These are phyloP conservation scores for Beta corolliflora DNA, from an alignment of 179 eudicot species.

Conservation along the genomic window DNA sequence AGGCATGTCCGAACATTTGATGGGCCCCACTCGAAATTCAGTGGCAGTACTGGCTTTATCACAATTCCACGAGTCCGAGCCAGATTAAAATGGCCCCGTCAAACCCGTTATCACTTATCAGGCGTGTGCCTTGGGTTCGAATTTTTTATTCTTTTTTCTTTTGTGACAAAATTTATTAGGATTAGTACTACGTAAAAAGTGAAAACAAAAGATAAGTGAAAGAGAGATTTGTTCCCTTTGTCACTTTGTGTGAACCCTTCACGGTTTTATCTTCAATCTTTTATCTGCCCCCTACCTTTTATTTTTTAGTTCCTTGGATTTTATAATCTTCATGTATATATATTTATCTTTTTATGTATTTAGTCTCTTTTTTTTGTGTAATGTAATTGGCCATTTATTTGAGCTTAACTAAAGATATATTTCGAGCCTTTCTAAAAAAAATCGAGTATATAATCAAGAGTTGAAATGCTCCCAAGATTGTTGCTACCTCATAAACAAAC, in stretches of 20 bases:
- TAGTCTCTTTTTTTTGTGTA: too few species aligned
- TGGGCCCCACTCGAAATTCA: not conserved
- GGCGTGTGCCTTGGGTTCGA: conserved; percentile 2
- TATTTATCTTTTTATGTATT: too few species aligned
- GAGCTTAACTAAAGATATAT: too few species aligned
- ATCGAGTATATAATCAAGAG: too few species aligned
- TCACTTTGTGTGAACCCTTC: conserved; percentile 16
- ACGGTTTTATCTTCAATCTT: conserved; percentile 16
- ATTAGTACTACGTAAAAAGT: too few species aligned
- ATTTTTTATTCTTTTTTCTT: not conserved
- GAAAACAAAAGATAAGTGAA: not conserved
- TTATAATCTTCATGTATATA: too few species aligned
- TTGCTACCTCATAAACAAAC: too few species aligned
- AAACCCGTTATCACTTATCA: conserved; percentile 14
- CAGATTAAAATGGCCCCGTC: conserved; percentile 18
- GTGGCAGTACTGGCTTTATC: not conserved
- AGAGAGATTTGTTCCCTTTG: not conserved
- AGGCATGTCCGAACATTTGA: not conserved
- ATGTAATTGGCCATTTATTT: too few species aligned
- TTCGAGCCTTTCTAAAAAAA: too few species aligned
- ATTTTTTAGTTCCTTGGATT: too few species aligned
- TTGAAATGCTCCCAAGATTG: too few species aligned
- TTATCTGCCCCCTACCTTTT: not conserved
- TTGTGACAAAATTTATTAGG: too few species aligned
- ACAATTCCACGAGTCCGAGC: not conserved